Evolutionary conservation across 257 asterid genomes (phyloP).

Genomic region (Euphrasia confusa): DNA sequence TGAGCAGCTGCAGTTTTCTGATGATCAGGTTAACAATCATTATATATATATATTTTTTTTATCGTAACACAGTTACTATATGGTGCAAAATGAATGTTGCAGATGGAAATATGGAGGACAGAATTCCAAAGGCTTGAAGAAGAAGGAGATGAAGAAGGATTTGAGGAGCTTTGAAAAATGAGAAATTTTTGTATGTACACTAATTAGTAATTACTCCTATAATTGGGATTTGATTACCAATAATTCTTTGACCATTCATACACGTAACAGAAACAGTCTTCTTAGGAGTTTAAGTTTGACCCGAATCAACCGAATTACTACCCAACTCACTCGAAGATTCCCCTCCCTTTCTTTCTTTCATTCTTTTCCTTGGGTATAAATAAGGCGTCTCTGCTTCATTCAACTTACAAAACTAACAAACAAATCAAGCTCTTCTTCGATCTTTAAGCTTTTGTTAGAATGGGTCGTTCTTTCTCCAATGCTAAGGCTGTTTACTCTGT

Average conservation of each 20-base stretch:
- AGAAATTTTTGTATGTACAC: neutral
- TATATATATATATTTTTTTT: too few relatives aligned
- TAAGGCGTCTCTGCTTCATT: neutral
- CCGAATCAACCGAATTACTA: neutral
- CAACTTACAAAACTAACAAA: neutral
- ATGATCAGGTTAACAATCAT: neutral
- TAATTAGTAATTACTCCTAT: too few relatives aligned
- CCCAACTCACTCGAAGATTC: neutral
- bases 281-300: neutral
- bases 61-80: neutral
- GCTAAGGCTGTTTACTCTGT: neutral
- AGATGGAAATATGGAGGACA: constrained; percentile 1
- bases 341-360: too few relatives aligned
- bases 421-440: neutral
- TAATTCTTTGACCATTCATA: too few relatives aligned
- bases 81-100: neutral
- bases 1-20: constrained; percentile 6
- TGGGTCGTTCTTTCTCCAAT: neutral
- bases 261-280: neutral
- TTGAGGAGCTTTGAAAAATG: neutral
- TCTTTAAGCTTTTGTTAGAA: neutral
- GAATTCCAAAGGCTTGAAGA: neutral
- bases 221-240: too few relatives aligned
- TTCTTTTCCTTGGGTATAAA: neutral
- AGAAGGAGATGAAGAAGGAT: constrained; percentile 7